A percentile compares a stretch with the other conserved stretches of the same genome.
Conservation (phyloP, 2,329 filamentous ascomycete species). For the Arthrobotrys iridis region DNA sequence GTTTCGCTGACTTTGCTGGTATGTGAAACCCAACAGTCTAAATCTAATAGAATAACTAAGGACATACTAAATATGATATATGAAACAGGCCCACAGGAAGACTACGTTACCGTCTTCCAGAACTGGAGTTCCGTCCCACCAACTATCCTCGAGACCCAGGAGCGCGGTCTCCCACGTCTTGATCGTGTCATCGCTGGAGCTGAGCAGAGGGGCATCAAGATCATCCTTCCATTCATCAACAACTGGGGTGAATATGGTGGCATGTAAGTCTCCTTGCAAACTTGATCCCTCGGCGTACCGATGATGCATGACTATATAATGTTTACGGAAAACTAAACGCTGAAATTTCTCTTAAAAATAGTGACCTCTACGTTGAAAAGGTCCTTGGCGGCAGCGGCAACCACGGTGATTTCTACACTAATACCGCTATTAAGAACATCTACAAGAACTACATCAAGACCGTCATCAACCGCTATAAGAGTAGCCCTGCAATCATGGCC, state of each 20-base stretch:
- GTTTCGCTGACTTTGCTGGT: conserved; percentile 68
- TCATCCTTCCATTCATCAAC: conserved; percentile 75
- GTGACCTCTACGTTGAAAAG: conserved; percentile 57
- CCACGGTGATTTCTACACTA: conserved; percentile 70
- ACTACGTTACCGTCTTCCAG: conserved; percentile 53
- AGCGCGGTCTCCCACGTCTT: conserved; percentile 68
- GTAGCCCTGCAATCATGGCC: conserved; percentile 70
- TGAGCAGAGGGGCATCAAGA: conserved; percentile 70
- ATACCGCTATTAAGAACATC: conserved; percentile 66
- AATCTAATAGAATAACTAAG: not conserved
- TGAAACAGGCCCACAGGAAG: conserved; percentile 35
- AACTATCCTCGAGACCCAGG: conserved; percentile 35
- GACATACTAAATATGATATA: not conserved
- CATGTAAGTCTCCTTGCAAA: conserved; percentile 64
- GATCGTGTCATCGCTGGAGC: conserved; percentile 72
- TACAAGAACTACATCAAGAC: conserved; percentile 72
- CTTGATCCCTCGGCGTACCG: conserved; percentile 62
- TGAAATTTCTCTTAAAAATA: no score
- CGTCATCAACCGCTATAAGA: conserved; percentile 70
- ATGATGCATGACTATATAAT: no score
- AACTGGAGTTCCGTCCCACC: conserved; percentile 51
- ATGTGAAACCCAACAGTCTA: conserved; percentile 11
- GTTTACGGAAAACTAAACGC: no score
- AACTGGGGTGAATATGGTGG: conserved; percentile 76
- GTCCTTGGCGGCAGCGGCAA: conserved; percentile 65